Conservation (phyloP, 2,329 filamentous ascomycete species). For the Fusarium secorum region DNA sequence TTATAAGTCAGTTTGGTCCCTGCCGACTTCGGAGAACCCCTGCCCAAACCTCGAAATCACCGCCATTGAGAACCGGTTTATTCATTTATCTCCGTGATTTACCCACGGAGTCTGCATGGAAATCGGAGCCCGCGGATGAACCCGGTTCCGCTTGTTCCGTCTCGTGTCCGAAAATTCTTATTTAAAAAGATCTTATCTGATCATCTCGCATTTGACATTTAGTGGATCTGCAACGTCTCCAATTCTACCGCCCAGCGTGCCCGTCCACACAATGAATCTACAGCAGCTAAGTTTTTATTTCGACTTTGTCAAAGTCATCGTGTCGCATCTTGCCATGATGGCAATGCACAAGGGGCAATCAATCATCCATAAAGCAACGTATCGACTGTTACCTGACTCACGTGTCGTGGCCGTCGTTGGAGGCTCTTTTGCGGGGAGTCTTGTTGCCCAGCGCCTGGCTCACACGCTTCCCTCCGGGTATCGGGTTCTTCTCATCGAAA, state of each 20-base stretch:
- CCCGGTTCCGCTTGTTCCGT: background rate
- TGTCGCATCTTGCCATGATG: background rate
- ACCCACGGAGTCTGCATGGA: background rate
- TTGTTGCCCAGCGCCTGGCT: constrained; percentile 6
- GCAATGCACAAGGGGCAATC: background rate
- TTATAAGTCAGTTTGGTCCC: background rate
- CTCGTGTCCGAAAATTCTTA: background rate
- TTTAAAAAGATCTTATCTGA: constrained; percentile 3
- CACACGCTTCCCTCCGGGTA: constrained; percentile 22
- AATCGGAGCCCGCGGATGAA: background rate
- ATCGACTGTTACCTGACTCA: background rate
- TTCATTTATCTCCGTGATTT: background rate
- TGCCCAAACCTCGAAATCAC: background rate
- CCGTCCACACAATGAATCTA: background rate
- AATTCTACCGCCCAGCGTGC: background rate
- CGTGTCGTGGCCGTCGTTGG: constrained; percentile 23
- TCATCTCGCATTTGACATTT: background rate
- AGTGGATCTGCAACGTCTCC: background rate
- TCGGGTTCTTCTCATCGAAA: constrained; percentile 22
- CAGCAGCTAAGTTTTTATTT: background rate
- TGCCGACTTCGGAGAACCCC: background rate
- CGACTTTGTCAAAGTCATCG: constrained; percentile 1
- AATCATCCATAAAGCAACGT: constrained; percentile 11
- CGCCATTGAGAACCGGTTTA: background rate
- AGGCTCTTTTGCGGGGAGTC: constrained; percentile 21